phyloP scores from a whole-genome alignment of 2,329 filamentous ascomycete species.

The Tolypocladium nubicola region DNA sequence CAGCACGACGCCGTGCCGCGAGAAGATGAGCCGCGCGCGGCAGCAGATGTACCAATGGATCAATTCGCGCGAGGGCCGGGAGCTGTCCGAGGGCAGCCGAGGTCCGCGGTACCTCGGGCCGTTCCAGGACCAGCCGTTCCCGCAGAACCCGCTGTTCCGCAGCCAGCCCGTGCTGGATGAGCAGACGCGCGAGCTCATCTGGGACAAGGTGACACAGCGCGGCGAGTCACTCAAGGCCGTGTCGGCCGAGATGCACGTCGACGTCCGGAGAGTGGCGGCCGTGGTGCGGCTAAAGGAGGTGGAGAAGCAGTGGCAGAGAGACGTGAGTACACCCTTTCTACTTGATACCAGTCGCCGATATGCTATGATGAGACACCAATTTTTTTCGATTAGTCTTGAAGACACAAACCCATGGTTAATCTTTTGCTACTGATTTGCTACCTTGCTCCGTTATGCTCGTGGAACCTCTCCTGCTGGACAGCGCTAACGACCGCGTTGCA shows the following conservation, averaged over 20 bases:
- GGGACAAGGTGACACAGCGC: slow-evolving; percentile 51
- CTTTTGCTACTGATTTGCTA: slow-evolving; percentile 15
- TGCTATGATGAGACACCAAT: slow-evolving; percentile 58
- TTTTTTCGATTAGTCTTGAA: slow-evolving; percentile 99
- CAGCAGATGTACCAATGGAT: slow-evolving; percentile 29
- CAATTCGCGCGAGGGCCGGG: slow-evolving; percentile 13
- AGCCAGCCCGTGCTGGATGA: slow-evolving; percentile 68
- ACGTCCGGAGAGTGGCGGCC: slow-evolving; percentile 75
- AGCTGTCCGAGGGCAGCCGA: slow-evolving; percentile 12
- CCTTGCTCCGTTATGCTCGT: not conserved
- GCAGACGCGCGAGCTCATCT: slow-evolving; percentile 61
- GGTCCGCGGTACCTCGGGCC: slow-evolving; percentile 27
- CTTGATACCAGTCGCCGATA: slow-evolving; percentile 10
- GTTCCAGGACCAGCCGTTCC: slow-evolving; percentile 51
- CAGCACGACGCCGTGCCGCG: slow-evolving; percentile 26
- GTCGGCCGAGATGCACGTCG: slow-evolving; percentile 66
- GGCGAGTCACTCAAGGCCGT: slow-evolving; percentile 65
- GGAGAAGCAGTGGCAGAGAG: slow-evolving; percentile 64
- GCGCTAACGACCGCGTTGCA: slow-evolving; percentile 24
- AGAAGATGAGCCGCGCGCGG: slow-evolving; percentile 26
- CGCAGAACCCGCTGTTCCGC: slow-evolving; percentile 59
- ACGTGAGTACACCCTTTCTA: slow-evolving; percentile 48
- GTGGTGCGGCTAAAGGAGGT: slow-evolving; percentile 78
- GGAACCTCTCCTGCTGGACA: slow-evolving; percentile 1
- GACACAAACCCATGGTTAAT: slow-evolving; percentile 80